These are phyloP conservation scores for Strigomonas culicis DNA, from an alignment of 208 protist genomes.

Conservation along the genomic window DNA sequence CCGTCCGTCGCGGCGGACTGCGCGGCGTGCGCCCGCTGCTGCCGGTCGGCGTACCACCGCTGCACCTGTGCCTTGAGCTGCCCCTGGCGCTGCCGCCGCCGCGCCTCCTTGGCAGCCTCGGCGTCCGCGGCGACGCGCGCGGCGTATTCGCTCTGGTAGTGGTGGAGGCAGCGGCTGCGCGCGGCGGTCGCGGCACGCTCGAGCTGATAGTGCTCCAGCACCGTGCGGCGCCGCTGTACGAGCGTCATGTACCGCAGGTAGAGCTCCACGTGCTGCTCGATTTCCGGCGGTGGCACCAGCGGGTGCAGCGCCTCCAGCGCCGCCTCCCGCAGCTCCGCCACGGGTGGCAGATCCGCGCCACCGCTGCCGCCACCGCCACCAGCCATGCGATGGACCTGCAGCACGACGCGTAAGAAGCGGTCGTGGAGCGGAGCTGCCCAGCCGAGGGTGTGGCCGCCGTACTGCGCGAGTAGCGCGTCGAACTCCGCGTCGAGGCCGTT, in stretches of 20 bases:
- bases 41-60: background rate
- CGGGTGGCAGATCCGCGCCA: background rate
- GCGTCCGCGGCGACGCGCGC: background rate
- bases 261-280: slow-evolving; percentile 3
- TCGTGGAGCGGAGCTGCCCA: background rate
- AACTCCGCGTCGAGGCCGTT: no score
- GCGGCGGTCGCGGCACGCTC: background rate
- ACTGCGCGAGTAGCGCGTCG: no score
- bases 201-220: background rate
- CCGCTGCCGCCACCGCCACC: background rate
- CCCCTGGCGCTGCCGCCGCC: background rate
- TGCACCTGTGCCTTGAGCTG: background rate
- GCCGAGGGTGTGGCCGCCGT: background rate
- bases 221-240: background rate
- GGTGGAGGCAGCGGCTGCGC: background rate
- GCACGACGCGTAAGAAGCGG: slow-evolving; percentile 1
- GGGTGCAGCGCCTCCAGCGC: background rate
- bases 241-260: background rate
- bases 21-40: background rate
- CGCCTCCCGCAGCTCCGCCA: slow-evolving; percentile 4
- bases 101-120: background rate
- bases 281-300: background rate
- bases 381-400: background rate
- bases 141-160: background rate
- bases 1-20: no score